These are phyloP conservation scores for Annona squamosa DNA, from an alignment of 164 flowering plant species.

Conservation along the genomic window DNA sequence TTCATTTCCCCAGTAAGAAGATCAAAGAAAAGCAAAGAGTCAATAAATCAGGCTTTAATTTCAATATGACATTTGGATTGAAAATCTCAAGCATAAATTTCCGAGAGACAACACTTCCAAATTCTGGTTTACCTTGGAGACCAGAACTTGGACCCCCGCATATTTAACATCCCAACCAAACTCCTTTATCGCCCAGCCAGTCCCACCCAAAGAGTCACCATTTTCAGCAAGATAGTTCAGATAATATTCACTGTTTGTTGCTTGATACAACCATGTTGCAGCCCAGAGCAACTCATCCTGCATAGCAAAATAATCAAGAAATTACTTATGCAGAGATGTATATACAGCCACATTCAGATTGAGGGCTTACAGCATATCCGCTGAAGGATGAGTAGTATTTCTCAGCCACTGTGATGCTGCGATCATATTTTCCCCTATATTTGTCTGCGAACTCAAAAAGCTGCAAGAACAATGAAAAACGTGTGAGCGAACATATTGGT, in stretches of 20 bases:
- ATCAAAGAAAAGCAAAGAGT: not conserved
- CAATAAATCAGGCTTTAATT: not conserved
- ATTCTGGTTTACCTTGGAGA: constrained; percentile 50
- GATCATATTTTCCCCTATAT: constrained; percentile 91
- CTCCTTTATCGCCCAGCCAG: constrained; percentile 91
- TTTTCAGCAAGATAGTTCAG: constrained; percentile 58
- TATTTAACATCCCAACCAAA: constrained; percentile 97
- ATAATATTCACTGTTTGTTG: constrained; percentile 59
- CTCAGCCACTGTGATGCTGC: constrained; percentile 78
- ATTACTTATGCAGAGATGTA: not conserved
- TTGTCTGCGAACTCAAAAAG: constrained; percentile 75
- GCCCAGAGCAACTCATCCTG: constrained; percentile 97
- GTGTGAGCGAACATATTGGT: not conserved
- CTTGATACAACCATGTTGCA: constrained; percentile 80
- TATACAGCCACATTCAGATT: not conserved
- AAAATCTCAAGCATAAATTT: not conserved
- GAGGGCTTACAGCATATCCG: constrained; percentile 70
- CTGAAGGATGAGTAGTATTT: constrained; percentile 85
- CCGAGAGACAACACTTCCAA: not conserved
- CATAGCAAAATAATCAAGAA: not conserved
- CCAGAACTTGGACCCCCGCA: constrained; percentile 90
- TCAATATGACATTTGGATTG: not conserved
- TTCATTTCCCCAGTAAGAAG: constrained; percentile 57
- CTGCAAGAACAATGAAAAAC: constrained; percentile 27
- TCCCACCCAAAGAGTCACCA: constrained; percentile 83